These are phyloP conservation scores for Celoporthe dispersa DNA, from an alignment of 2,329 filamentous ascomycete species.

Conservation along the genomic window DNA sequence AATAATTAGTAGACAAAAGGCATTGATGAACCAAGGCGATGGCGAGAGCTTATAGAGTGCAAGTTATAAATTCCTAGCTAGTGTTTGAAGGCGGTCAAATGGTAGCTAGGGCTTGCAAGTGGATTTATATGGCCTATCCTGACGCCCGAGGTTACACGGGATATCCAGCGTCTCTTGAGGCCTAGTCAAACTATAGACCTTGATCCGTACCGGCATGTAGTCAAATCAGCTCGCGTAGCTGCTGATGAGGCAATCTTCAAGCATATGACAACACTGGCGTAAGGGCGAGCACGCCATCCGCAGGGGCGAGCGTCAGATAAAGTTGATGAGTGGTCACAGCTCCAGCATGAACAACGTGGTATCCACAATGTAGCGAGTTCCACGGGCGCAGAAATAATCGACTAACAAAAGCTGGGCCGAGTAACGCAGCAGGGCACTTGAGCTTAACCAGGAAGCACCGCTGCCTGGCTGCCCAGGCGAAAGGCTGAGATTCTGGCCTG, in stretches of 20 bases:
- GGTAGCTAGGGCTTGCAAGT: not conserved
- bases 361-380: not conserved
- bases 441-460: not conserved
- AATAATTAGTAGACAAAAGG: not conserved
- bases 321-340: not conserved
- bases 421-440: not conserved
- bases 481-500: not conserved
- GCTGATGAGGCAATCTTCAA: slow-evolving; percentile 18
- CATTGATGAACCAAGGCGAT: not conserved
- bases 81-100: slow-evolving; percentile 1
- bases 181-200: not conserved
- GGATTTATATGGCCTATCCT: slow-evolving; percentile 2
- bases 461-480: not conserved
- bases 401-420: not conserved
- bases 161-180: not conserved
- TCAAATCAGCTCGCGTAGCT: not conserved
- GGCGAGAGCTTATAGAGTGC: not conserved
- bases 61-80: not conserved
- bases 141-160: not conserved
- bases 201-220: not conserved
- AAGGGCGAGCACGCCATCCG: slow-evolving; percentile 20
- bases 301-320: slow-evolving; percentile 10
- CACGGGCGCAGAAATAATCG: not conserved
- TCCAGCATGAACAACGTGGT: not conserved
- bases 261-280: slow-evolving; percentile 17